Evolutionary conservation across 2,329 filamentous ascomycete species (phyloP).

Genomic region (Neofusicoccum parvum): DNA sequence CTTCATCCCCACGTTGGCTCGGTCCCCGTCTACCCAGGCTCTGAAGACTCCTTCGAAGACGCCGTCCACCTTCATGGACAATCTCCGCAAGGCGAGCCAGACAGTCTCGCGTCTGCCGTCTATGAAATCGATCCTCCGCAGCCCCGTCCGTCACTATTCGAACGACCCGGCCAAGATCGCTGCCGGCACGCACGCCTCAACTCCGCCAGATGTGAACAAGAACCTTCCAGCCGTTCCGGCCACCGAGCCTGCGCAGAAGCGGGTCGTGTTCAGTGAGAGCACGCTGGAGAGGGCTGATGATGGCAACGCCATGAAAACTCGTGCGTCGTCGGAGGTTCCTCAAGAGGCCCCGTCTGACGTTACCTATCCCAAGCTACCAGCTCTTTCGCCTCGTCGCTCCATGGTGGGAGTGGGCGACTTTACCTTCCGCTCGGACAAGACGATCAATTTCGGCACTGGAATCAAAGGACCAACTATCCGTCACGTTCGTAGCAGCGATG

Average conservation of each 20-base stretch:
- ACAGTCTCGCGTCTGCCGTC: conserved; percentile 55
- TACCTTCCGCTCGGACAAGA: conserved; percentile 51
- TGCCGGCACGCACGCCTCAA: conserved; percentile 59
- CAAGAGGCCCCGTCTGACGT: conserved; percentile 30
- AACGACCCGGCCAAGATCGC: conserved; percentile 61
- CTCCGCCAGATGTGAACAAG: conserved; percentile 53
- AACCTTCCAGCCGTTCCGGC: conserved; percentile 57
- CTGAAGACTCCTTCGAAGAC: conserved; percentile 39
- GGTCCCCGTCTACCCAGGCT: conserved; percentile 57
- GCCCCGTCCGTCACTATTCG: conserved; percentile 61
- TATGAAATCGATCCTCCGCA: conserved; percentile 66
- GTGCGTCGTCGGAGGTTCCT: conserved; percentile 36
- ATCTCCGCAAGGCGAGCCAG: conserved; percentile 43
- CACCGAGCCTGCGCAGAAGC: conserved; percentile 74
- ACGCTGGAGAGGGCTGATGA: conserved; percentile 41
- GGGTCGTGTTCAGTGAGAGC: conserved; percentile 77
- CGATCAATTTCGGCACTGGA: conserved; percentile 47
- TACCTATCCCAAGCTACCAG: conserved; percentile 41
- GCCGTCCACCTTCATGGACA: conserved; percentile 41
- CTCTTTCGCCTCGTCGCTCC: conserved; percentile 30
- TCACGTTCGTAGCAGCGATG: conserved; percentile 49
- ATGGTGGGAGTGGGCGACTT: conserved; percentile 45
- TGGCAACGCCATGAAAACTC: conserved; percentile 30
- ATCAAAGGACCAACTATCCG: conserved; percentile 36
- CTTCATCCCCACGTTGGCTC: conserved; percentile 56